Evolutionary conservation across 495 filamentous ascomycete genomes (phyloP).

Genomic region (Staphylotrichum longicolle): DNA sequence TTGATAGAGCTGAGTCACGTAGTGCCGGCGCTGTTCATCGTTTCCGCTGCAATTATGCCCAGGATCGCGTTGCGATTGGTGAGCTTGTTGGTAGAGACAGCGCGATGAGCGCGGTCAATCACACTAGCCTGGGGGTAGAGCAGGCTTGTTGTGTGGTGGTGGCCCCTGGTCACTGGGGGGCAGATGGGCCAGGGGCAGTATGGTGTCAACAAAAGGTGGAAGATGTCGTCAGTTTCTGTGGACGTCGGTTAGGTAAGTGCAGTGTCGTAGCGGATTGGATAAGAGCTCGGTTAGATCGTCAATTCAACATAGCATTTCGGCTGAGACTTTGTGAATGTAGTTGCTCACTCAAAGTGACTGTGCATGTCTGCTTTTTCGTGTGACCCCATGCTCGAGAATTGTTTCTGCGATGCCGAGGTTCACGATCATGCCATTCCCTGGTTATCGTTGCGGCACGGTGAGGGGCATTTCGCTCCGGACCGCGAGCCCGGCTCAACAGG

Average conservation of each 20-base stretch:
- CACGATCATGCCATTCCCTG: too few relatives aligned
- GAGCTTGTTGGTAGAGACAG: not conserved
- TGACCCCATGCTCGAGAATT: not conserved
- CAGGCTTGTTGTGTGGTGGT: too few relatives aligned
- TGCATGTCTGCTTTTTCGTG: too few relatives aligned
- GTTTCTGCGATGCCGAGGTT: too few relatives aligned
- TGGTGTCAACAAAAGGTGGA: slow-evolving; percentile 12
- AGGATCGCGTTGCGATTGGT: too few relatives aligned
- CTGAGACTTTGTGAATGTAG: not conserved
- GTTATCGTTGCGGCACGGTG: too few relatives aligned
- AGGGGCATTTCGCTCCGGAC: too few relatives aligned
- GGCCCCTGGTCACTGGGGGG: not conserved
- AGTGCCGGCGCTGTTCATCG: not conserved
- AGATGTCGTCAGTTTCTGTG: not conserved
- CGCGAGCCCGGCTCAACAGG: too few relatives aligned
- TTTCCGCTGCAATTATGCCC: too few relatives aligned
- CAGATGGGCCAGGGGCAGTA: not conserved
- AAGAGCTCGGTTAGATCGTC: not conserved
- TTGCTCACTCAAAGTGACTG: too few relatives aligned
- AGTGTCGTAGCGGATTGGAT: not conserved
- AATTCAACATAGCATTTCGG: slow-evolving; percentile 8
- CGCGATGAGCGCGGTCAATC: not conserved
- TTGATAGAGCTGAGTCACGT: not conserved
- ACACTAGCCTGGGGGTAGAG: too few relatives aligned
- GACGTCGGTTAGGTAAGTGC: not conserved